Conservation (phyloP, 257 asterid species). For the Eustoma russellianum region DNA sequence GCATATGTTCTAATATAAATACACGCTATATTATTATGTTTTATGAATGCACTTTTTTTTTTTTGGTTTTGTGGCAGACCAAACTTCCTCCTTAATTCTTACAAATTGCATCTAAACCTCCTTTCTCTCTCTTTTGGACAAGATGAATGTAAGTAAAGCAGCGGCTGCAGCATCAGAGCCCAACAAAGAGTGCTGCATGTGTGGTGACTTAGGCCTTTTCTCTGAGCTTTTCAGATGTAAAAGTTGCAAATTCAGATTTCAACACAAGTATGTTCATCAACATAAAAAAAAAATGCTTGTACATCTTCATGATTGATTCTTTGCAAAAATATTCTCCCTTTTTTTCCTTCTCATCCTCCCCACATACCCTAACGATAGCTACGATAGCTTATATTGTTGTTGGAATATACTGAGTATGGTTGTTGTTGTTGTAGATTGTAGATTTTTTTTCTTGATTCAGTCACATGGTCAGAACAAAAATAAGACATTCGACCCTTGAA, state of each 20-base stretch:
- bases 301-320: too few species aligned
- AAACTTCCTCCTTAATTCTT: not conserved
- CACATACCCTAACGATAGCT: too few species aligned
- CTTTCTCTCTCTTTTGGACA: not conserved
- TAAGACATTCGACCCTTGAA: too few species aligned
- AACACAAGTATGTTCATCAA: conserved; percentile 40
- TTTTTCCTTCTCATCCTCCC: too few species aligned
- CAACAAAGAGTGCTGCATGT: conserved; percentile 61
- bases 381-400: too few species aligned
- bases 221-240: conserved; percentile 56
- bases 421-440: too few species aligned
- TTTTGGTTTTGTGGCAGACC: conserved; percentile 20
- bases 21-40: not conserved
- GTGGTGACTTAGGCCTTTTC: conserved; percentile 66
- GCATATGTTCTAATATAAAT: conserved; percentile 15
- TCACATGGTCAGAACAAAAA: too few species aligned
- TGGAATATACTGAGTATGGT: too few species aligned
- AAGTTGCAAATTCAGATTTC: conserved; percentile 51
- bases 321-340: too few species aligned
- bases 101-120: not conserved
- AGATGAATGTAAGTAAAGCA: conserved; percentile 29
- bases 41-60: not conserved
- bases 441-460: too few species aligned
- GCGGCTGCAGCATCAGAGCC: conserved; percentile 7
- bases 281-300: too few species aligned